These are phyloP conservation scores for Pestalotiopsis sp. DNA, from an alignment of 2,329 filamentous ascomycete species.

Conservation along the genomic window DNA sequence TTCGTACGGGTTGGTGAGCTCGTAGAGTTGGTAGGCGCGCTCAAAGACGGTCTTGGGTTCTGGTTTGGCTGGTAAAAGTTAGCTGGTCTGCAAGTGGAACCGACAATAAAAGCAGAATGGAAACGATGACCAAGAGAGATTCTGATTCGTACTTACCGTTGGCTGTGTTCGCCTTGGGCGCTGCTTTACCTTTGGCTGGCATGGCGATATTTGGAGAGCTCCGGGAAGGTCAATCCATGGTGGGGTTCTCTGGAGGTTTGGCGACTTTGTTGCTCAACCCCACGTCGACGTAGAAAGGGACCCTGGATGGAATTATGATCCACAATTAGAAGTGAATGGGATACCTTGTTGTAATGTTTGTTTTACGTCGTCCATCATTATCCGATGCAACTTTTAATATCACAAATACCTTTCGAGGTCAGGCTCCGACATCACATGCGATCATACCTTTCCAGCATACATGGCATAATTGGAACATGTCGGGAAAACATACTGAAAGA, in stretches of 20 bases:
- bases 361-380: not conserved
- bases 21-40: slow-evolving; percentile 48
- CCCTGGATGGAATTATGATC: not conserved
- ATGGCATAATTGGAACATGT: no score
- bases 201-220: slow-evolving; percentile 20
- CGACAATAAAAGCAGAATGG: not conserved
- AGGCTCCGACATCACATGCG: no score
- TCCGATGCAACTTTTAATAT: no score
- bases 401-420: no score
- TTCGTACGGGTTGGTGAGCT: slow-evolving; percentile 53
- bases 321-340: not conserved
- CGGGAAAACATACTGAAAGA: not conserved
- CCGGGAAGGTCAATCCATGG: not conserved
- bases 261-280: slow-evolving; percentile 4
- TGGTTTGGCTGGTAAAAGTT: slow-evolving; percentile 17
- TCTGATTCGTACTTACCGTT: slow-evolving; percentile 27
- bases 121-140: not conserved
- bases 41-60: slow-evolving; percentile 50
- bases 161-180: slow-evolving; percentile 27
- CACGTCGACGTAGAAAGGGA: not conserved
- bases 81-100: slow-evolving; percentile 7
- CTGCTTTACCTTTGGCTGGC: slow-evolving; percentile 31
- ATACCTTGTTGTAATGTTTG: not conserved
- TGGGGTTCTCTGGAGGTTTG: slow-evolving; percentile 10
- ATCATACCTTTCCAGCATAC: no score